phyloP scores from a whole-genome alignment of 805 yeast genomes.

The Teunomyces aglyptinius region DNA sequence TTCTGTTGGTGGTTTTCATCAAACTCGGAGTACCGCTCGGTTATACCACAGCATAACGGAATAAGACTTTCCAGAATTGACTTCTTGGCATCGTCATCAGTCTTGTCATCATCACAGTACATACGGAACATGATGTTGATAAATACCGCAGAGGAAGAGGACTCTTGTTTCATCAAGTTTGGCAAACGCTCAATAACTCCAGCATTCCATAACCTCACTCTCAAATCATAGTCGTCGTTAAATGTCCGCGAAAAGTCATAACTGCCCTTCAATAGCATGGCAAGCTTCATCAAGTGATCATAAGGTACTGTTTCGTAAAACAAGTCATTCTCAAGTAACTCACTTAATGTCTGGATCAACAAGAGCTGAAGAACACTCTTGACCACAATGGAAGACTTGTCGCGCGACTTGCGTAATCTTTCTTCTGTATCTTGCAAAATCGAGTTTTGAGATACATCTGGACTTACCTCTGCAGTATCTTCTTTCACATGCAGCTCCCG shows the following conservation, averaged over 20 bases:
- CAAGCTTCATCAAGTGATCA: slow-evolving; percentile 55
- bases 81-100: slow-evolving; percentile 41
- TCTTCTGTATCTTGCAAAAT: slow-evolving; percentile 29
- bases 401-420: slow-evolving; percentile 45
- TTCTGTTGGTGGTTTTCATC: slow-evolving; percentile 79
- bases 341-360: slow-evolving; percentile 83
- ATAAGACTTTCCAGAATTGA: slow-evolving; percentile 54
- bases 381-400: slow-evolving; percentile 77
- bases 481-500: slow-evolving; percentile 4
- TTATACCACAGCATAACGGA: slow-evolving; percentile 69
- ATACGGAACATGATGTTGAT: slow-evolving; percentile 77
- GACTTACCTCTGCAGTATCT: slow-evolving; percentile 28
- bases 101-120: slow-evolving; percentile 63
- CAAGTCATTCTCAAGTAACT: slow-evolving; percentile 65
- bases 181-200: slow-evolving; percentile 93
- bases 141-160: slow-evolving; percentile 83
- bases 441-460: slow-evolving; percentile 8
- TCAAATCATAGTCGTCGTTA: slow-evolving; percentile 82
- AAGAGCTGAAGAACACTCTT: slow-evolving; percentile 88
- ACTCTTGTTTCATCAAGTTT: slow-evolving; percentile 86
- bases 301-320: slow-evolving; percentile 73
- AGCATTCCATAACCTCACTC: slow-evolving; percentile 87
- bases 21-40: slow-evolving; percentile 65
- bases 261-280: slow-evolving; percentile 61
- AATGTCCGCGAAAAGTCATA: slow-evolving; percentile 83